Evolutionary conservation across 2,329 filamentous ascomycete species (phyloP).

Genomic region (Colletotrichum karsti): DNA sequence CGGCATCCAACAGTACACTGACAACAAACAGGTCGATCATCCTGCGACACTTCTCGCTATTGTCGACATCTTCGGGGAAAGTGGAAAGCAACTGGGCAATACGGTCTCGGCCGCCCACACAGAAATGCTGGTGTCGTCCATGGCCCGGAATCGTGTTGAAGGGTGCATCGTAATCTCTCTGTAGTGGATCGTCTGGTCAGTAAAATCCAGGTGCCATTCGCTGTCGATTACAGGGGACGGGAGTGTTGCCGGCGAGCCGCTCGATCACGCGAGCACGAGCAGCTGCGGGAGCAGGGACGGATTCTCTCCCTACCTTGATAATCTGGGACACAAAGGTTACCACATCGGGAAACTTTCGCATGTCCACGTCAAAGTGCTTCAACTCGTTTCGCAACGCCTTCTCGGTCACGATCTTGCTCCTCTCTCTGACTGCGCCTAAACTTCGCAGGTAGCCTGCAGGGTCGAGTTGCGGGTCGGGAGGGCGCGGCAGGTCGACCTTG

Average conservation of each 20-base stretch:
- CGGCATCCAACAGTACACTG: slow-evolving; percentile 85
- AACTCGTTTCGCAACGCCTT: slow-evolving; percentile 82
- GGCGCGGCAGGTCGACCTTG: slow-evolving; percentile 82
- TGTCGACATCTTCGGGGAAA: slow-evolving; percentile 75
- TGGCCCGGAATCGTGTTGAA: slow-evolving; percentile 81
- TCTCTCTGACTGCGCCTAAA: slow-evolving; percentile 85
- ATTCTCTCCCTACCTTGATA: slow-evolving; percentile 89
- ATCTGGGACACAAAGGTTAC: slow-evolving; percentile 90
- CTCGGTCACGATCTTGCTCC: slow-evolving; percentile 76
- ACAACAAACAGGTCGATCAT: slow-evolving; percentile 81
- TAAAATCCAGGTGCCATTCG: not conserved
- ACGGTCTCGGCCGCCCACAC: slow-evolving; percentile 79
- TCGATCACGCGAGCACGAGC: not conserved
- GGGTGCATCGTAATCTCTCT: slow-evolving; percentile 65
- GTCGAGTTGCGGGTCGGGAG: slow-evolving; percentile 88
- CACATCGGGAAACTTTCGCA: slow-evolving; percentile 83
- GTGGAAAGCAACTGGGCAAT: slow-evolving; percentile 75
- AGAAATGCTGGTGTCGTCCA: slow-evolving; percentile 85
- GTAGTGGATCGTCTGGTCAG: slow-evolving; percentile 12
- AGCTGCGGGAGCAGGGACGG: not conserved
- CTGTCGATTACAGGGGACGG: not conserved
- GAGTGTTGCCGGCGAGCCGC: not conserved
- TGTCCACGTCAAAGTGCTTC: slow-evolving; percentile 88
- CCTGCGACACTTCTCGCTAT: slow-evolving; percentile 76
- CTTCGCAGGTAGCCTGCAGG: slow-evolving; percentile 92